Evolutionary conservation across 73 alveolate genomes (phyloP), one percentile per base, ranked within the genome.

Genomic region (Durusdinium trenchii): DNA sequence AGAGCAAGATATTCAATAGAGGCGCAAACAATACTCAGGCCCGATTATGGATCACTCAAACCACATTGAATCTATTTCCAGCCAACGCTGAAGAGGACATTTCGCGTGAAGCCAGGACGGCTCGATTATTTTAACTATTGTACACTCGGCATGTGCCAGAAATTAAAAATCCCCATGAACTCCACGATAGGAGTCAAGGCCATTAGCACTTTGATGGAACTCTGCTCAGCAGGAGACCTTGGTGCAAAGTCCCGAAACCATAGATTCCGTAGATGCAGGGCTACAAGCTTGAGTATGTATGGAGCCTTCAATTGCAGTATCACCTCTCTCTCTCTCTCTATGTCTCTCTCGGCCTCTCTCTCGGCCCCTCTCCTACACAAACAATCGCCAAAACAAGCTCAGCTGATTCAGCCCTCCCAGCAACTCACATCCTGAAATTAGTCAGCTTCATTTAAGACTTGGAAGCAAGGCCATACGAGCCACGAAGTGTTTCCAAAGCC

Each of bases 401-500:
- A n/a, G n/a, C n/a, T n/a, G n/a, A n/a, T n/a, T n/a, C n/a, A n/a
- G n/a, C n/a, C 42, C 79, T n/a, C 79, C 23, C 38, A 64, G 81
- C 81, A 32, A 43, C 45, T 43, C n/a, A 43, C n/a, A 38, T 32
- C 42, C n/a, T 32, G 36, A 38, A 18, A 16, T 43, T 26, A 26
- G 46, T 16, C 46, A 10, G 42, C 81, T 14, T 18, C 43, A 16
- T 38, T 7, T 18, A 10, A 1, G 42, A 0, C 64, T 48, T 48
- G 75, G 96, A 46, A 36, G 52, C n/a, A n/a, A 36, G 35, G 98
- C 98, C 69, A 54, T 91, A 91, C 36, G 98, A 91, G 62, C 98
- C 98, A 4, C 98, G 98, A 32, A 91, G 98, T 3, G 98, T 91
- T 78, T 91, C 98, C 89, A 91, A 52, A 42, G 98, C 98, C 98